These are phyloP conservation scores for Amanita molliuscula DNA, from an alignment of 768 basidiomycete species.

Conservation along the genomic window DNA sequence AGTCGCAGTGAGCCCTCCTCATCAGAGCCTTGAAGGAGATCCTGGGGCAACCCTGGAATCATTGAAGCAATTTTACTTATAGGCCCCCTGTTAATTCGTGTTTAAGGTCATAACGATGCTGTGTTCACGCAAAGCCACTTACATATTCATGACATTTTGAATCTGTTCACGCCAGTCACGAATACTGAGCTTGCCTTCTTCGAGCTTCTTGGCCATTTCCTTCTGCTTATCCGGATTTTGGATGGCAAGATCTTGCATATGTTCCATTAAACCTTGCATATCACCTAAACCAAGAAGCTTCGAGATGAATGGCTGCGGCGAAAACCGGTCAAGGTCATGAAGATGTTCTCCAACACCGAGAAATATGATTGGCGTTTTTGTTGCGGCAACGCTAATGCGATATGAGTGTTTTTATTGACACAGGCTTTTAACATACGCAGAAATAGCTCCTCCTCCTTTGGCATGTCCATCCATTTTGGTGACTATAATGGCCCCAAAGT, in stretches of 20 bases:
- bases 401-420: constrained; percentile 3
- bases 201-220: constrained; percentile 95
- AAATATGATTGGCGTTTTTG: constrained; percentile 97
- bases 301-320: constrained; percentile 94
- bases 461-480: constrained; percentile 99
- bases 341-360: constrained; percentile 96
- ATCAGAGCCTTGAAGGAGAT: constrained; percentile 83
- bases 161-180: constrained; percentile 98
- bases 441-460: constrained; percentile 98
- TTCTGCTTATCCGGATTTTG: constrained; percentile 96
- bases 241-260: constrained; percentile 92
- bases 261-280: constrained; percentile 94
- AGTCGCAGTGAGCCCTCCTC: constrained; percentile 86
- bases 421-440: constrained; percentile 61
- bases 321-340: constrained; percentile 93
- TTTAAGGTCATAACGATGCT: constrained; percentile 4
- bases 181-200: constrained; percentile 94
- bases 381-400: constrained; percentile 79
- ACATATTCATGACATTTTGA: constrained; percentile 97
- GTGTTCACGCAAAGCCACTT: constrained; percentile 16
- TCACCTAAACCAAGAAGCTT: constrained; percentile 95
- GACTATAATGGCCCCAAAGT: constrained; percentile 98
- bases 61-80: constrained; percentile 97
- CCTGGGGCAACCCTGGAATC: constrained; percentile 95
- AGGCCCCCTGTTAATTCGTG: constrained; percentile 64